Base-by-base conservation (phyloP, 371 early-diverging fungal genomes). In the Blakeslea trispora region DNA sequence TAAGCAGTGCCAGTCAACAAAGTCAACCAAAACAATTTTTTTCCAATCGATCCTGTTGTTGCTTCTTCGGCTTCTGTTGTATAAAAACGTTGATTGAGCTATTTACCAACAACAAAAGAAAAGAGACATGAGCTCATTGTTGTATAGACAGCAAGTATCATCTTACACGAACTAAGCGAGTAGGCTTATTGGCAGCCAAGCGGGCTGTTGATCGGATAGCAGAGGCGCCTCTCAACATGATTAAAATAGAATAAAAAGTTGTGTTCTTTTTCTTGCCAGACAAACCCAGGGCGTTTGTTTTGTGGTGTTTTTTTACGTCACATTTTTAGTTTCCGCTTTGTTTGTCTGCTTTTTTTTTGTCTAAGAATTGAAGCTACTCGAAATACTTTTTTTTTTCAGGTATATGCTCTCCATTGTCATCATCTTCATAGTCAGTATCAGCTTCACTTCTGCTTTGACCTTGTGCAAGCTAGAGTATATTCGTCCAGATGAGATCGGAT, bases 21-120 rank as follows among this genome's bases (percentile, higher is more conserved):
- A 4, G 75, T 72, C 1, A 62, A 24, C 61, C 72, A 67, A 0
- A 69, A 21, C 4, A 77, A 32, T 45, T 71, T 73, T 50, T 68
- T 74, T 32, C 69, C 69, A 32, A 71, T 43, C 23, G 71, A 69
- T 23, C 35, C 39, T 45, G 41, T 3, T 19, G 42, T 13, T 3
- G 50, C 28, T 46, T 42, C 39, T 45, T 54, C 64, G 15, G 43
- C 43, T 15, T 39, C 23, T 13, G 57, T 59, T 21, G 60, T 47
- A 23, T 59, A 64, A 3, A 55, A 55, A 31, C 65, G 60, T 35
- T 52, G 46, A 28, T 28, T 28, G 28, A 28, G 28, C 28, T 28
- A 28, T 28, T n/a, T n/a, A n/a, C n/a, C n/a, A n/a, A n/a, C n/a
- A n/a, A 28, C 28, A 23, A 56, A 23, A 55, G 55, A 37, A 14